phyloP scores from a whole-genome alignment of 768 basidiomycete genomes.

The Serpula lacrymans region DNA sequence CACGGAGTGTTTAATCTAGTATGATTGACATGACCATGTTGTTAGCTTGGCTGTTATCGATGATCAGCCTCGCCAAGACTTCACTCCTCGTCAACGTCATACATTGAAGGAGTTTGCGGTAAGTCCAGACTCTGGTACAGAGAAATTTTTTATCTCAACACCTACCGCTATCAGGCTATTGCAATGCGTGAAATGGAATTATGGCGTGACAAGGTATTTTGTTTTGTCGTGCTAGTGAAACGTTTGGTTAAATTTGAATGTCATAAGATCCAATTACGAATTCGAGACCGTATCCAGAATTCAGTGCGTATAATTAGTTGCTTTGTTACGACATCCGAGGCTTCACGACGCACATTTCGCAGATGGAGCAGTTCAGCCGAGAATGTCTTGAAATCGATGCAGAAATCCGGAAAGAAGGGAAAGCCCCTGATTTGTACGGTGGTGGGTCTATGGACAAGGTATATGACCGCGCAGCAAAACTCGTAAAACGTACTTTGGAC shows the following conservation, averaged over 20 bases:
- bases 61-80: slow-evolving; percentile 77
- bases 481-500: slow-evolving; percentile 87
- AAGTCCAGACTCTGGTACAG: slow-evolving; percentile 11
- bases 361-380: slow-evolving; percentile 96
- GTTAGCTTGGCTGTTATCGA: slow-evolving; percentile 78
- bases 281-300: slow-evolving; percentile 87
- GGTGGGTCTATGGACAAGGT: slow-evolving; percentile 75
- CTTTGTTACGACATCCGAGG: too few relatives aligned
- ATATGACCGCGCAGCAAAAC: slow-evolving; percentile 85
- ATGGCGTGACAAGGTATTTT: slow-evolving; percentile 82
- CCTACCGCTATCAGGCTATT: slow-evolving; percentile 52
- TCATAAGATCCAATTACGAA: slow-evolving; percentile 87
- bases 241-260: too few relatives aligned
- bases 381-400: slow-evolving; percentile 91
- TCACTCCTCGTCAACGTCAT: slow-evolving; percentile 84
- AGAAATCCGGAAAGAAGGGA: slow-evolving; percentile 38
- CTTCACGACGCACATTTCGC: slow-evolving; percentile 1
- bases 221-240: background rate
- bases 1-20: background rate
- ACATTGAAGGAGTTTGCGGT: slow-evolving; percentile 92
- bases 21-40: slow-evolving; percentile 4
- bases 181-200: slow-evolving; percentile 95
- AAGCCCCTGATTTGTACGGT: slow-evolving; percentile 18
- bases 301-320: slow-evolving; percentile 54
- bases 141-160: slow-evolving; percentile 5